Evolutionary conservation across 495 filamentous ascomycete genomes (phyloP).

Genomic region (Xylaria sp.): DNA sequence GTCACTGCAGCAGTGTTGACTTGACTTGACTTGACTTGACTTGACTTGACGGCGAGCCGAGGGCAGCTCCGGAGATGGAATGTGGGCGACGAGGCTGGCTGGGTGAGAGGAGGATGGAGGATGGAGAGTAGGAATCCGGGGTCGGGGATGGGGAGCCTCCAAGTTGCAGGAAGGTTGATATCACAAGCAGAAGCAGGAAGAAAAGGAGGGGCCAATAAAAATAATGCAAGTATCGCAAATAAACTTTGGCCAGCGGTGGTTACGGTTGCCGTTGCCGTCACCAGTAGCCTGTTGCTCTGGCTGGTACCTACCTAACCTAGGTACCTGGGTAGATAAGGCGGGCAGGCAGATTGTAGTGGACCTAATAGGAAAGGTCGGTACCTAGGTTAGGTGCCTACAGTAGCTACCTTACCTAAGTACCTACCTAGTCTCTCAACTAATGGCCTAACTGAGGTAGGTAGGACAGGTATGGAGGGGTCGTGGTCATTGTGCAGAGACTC

Average conservation of each 20-base stretch:
- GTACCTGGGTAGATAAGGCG: background rate
- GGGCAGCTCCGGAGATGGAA: background rate
- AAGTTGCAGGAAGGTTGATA: slow-evolving; percentile 12
- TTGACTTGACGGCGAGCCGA: too few species aligned
- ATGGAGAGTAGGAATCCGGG: background rate
- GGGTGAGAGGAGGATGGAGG: background rate
- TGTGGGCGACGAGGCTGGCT: slow-evolving; percentile 17
- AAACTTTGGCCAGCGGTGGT: slow-evolving; percentile 3
- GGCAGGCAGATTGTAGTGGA: background rate
- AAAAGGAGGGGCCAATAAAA: slow-evolving; percentile 26
- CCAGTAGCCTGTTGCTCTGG: too few species aligned
- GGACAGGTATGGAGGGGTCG: slow-evolving; percentile 6
- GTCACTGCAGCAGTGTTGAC: background rate
- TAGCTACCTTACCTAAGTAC: too few species aligned
- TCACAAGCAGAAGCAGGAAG: slow-evolving; percentile 6
- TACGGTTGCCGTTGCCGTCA: background rate
- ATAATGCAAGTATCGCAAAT: slow-evolving; percentile 10
- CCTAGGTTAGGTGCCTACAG: too few species aligned
- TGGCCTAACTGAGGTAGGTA: background rate
- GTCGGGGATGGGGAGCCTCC: slow-evolving; percentile 10
- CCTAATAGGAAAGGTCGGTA: too few species aligned
- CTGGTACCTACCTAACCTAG: too few species aligned
- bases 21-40: too few species aligned
- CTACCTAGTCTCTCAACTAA: too few species aligned
- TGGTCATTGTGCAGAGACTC: background rate